Percentiles rank a stretch among this genome's conserved stretches.
Evolutionary conservation across 805 yeast genomes (phyloP).

Genomic region (Cephaloascus fragrans): DNA sequence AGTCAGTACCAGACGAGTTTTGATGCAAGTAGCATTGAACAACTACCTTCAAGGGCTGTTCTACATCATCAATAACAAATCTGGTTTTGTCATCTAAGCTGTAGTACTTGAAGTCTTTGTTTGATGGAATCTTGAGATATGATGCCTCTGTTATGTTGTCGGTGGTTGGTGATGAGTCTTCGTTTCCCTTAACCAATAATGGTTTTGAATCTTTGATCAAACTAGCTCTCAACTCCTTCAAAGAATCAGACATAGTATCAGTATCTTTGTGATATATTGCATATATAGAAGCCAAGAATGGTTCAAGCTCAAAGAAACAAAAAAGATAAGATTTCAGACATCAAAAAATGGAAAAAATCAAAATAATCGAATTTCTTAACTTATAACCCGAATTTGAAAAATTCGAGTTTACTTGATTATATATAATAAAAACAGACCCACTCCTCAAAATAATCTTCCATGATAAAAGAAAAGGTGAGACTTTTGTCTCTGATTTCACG

Average conservation of each 20-base stretch:
- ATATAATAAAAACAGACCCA: no score
- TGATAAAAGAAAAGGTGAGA: no score
- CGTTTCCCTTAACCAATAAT: background rate
- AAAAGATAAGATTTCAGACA: no score
- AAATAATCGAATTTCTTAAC: no score
- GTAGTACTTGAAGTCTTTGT: conserved; percentile 8
- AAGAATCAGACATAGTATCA: background rate
- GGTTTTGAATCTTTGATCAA: background rate
- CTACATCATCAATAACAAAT: conserved; percentile 40
- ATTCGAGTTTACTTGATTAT: no score
- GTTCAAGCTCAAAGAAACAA: no score
- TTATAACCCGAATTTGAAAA: no score
- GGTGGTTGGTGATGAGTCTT: background rate
- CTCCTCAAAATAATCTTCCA: no score
- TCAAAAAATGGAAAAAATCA: no score
- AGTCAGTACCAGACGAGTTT: conserved; percentile 72
- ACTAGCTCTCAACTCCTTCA: background rate
- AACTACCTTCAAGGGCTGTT: conserved; percentile 48
- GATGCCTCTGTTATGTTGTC: background rate
- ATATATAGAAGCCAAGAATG: no score
- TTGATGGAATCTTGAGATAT: background rate
- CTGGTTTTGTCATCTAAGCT: conserved; percentile 40
- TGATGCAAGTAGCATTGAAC: conserved; percentile 72
- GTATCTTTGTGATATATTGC: no score
- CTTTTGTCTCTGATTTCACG: no score